Conservation (phyloP, 2,329 filamentous ascomycete species). For the Penicillium sp. region DNA sequence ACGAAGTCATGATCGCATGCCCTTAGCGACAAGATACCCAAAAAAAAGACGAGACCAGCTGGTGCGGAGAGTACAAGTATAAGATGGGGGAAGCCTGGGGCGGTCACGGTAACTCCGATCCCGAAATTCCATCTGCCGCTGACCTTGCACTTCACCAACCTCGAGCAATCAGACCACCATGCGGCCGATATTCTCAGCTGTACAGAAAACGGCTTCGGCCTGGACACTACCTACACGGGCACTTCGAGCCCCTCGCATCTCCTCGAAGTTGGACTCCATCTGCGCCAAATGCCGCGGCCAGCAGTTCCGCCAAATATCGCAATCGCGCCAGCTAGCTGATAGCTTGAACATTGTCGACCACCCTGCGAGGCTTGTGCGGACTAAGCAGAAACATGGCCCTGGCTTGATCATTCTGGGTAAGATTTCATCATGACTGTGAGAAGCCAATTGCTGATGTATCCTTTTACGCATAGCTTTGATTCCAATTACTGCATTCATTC, state of each 20-base stretch:
- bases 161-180: slow-evolving; percentile 17
- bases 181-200: slow-evolving; percentile 31
- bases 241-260: slow-evolving; percentile 19
- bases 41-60: not conserved
- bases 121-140: slow-evolving; percentile 16
- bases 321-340: slow-evolving; percentile 61
- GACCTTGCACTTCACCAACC: not conserved
- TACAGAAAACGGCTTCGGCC: slow-evolving; percentile 27
- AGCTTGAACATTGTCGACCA: slow-evolving; percentile 85
- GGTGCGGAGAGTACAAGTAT: slow-evolving; percentile 20
- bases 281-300: slow-evolving; percentile 39
- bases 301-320: slow-evolving; percentile 41
- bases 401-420: slow-evolving; percentile 77
- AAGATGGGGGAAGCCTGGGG: slow-evolving; percentile 26
- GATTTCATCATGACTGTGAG: slow-evolving; percentile 1
- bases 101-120: slow-evolving; percentile 22
- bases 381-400: slow-evolving; percentile 72
- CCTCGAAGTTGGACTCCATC: slow-evolving; percentile 33
- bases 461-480: slow-evolving; percentile 66
- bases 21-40: not conserved
- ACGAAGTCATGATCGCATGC: slow-evolving; percentile 58
- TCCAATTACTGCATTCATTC: slow-evolving; percentile 82
- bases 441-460: slow-evolving; percentile 9
- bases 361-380: slow-evolving; percentile 76
- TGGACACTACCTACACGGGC: slow-evolving; percentile 26